Conservation (phyloP, 2,329 filamentous ascomycete genomes). For the Cytospora chrysosperma region DNA sequence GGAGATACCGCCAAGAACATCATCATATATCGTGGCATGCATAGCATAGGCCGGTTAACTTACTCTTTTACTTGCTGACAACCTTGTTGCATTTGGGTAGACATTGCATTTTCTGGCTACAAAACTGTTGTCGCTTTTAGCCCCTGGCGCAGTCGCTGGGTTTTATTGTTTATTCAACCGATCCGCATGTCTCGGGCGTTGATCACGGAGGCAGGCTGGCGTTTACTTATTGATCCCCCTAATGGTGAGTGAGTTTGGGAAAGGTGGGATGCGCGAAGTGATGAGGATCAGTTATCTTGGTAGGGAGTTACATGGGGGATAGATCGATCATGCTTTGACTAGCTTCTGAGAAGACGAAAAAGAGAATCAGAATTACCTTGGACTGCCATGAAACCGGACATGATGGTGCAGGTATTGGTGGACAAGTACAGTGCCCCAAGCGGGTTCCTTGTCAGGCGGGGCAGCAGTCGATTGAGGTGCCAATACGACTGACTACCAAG, state of each 20-base stretch:
- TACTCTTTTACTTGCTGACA: conserved; percentile 9
- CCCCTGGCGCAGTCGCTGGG: conserved; percentile 2
- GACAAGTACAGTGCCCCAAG: no score
- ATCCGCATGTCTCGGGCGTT: conserved; percentile 23
- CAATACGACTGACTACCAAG: no score
- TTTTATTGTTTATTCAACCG: conserved; percentile 10
- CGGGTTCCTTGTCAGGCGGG: no score
- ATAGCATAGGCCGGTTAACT: conserved; percentile 19
- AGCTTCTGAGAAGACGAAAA: conserved; percentile 10
- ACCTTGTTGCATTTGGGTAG: conserved; percentile 19
- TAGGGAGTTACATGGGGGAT: conserved; percentile 9
- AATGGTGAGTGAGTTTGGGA: conserved; percentile 7
- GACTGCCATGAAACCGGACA: neutral
- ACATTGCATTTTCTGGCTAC: conserved; percentile 20
- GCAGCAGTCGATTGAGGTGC: no score
- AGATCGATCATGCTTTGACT: conserved; percentile 11
- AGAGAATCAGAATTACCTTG: neutral
- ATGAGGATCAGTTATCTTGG: conserved; percentile 5
- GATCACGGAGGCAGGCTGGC: conserved; percentile 1
- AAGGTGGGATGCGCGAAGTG: neutral
- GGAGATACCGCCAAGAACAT: conserved; percentile 1
- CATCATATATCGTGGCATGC: conserved; percentile 15
- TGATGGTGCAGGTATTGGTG: no score
- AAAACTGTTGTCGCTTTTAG: conserved; percentile 17
- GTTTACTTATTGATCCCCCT: conserved; percentile 11